Conservation (phyloP, 768 basidiomycete genomes). For the Termitomyces sp. region DNA sequence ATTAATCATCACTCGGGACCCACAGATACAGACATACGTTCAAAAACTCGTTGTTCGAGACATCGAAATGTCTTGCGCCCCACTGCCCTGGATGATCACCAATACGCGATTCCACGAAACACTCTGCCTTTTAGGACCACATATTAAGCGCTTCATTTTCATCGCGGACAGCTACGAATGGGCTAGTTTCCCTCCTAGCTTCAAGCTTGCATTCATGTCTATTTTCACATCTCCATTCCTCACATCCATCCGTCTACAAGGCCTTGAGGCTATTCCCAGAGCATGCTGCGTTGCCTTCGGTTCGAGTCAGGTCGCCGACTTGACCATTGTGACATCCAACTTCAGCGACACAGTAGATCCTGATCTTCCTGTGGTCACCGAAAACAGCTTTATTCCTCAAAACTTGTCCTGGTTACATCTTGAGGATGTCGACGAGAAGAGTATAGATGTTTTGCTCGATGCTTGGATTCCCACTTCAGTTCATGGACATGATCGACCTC, state of each 20-base stretch:
- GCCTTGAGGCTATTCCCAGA: not conserved
- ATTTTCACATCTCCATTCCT: slow-evolving; percentile 1
- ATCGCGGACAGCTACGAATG: slow-evolving; percentile 3
- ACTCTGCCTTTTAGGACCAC: not conserved
- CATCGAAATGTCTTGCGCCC: not conserved
- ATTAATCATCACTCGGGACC: not conserved
- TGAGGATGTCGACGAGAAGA: slow-evolving; percentile 5
- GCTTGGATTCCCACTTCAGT: not conserved
- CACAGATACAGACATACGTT: not conserved
- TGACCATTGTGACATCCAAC: slow-evolving; percentile 2
- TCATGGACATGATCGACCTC: not conserved
- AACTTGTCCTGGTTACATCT: slow-evolving; percentile 4
- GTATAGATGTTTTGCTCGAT: slow-evolving; percentile 1
- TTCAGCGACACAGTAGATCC: not conserved
- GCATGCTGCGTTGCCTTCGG: slow-evolving; percentile 6
- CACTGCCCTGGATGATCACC: slow-evolving; percentile 4
- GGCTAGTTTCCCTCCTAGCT: not conserved
- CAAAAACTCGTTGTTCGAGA: slow-evolving; percentile 4
- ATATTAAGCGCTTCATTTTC: slow-evolving; percentile 7
- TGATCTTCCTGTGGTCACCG: not conserved
- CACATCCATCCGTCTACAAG: slow-evolving; percentile 1
- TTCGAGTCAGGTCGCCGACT: not conserved
- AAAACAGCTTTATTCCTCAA: not conserved
- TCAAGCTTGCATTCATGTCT: slow-evolving; percentile 5
- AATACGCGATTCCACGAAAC: slow-evolving; percentile 6